Evolutionary conservation across 192 early-diverging fungal genomes (phyloP), one percentile per base, ranked within the genome.

Genomic region (Podila minutissima): DNA sequence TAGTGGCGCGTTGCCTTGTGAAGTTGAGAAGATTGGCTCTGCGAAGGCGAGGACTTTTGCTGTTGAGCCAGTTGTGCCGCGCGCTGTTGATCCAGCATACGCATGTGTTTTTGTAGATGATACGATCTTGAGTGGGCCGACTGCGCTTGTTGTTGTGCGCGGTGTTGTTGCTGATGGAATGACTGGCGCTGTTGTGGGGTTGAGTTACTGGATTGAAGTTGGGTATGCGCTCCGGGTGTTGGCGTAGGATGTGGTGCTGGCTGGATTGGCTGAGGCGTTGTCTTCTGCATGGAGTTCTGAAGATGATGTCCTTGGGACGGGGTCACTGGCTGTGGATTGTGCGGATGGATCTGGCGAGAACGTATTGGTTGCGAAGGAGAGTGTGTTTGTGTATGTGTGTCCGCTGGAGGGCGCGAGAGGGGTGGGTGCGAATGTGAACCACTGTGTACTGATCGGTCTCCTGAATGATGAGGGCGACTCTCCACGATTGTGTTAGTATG

Each of bases 101-200:
- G 71, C 77, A 81, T 81, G 26, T 81, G 77, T 66, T 81, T 81
- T 31, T 73, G 77, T 5, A 81, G 67, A 60, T 81, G 77, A 55
- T 81, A 81, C 0, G 77, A 81, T 20, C 77, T 66, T 6, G 77
- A 81, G 13, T 81, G 66, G 65, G 64, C 77, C 17, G 77, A 81
- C 46, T 81, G 77, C 10, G 77, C 77, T 64, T 73, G 77, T 22
- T 81, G 77, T n/a, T 81, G 77, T 3, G 77, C 77, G 33, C 77
- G 66, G 38, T 81, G 77, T 28, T 71, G 70, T 32, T 68, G 77
- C 17, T 81, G 77, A 50, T 81, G 77, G 15, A 69, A 62, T 5
- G 74, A 75, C 20, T 76, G 74, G 17, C 66, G 60, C 37, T 75
- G 66, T 24, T 70, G 74, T 46, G 55, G 38, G 20, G 58, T 37